Conservation (phyloP, 75 land plant species). For the Adiantum capillusveneris region DNA sequence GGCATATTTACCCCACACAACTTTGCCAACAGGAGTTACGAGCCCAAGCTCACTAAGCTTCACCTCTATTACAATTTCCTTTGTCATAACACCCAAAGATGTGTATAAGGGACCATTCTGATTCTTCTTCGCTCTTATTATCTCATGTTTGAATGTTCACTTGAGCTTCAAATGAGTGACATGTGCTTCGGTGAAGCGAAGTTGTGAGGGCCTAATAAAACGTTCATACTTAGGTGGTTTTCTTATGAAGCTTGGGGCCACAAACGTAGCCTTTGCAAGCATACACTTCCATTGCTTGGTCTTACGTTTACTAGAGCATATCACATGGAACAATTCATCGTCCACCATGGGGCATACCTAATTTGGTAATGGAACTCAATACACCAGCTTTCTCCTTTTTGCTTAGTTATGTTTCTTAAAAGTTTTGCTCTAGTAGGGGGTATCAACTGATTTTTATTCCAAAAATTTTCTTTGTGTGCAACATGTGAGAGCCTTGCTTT, state of each 20-base stretch:
- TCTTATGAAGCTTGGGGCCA: slow-evolving; percentile 92
- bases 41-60: too few species aligned
- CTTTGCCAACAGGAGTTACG: too few species aligned
- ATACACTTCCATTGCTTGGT: slow-evolving; percentile 98
- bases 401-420: too few species aligned
- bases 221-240: slow-evolving; percentile 98
- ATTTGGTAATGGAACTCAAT: too few species aligned
- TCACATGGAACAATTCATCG: slow-evolving; percentile 91
- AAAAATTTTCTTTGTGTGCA: too few species aligned
- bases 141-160: slow-evolving; percentile 94
- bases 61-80: slow-evolving; percentile 97
- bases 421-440: too few species aligned
- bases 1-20: too few species aligned
- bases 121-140: slow-evolving; percentile 96
- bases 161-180: slow-evolving; percentile 95
- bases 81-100: slow-evolving; percentile 93
- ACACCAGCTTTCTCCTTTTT: too few species aligned
- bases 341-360: slow-evolving; percentile 98
- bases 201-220: slow-evolving; percentile 84
- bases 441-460: too few species aligned
- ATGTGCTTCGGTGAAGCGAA: slow-evolving; percentile 95
- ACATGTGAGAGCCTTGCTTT: too few species aligned
- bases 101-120: slow-evolving; percentile 98
- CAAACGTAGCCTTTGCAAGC: slow-evolving; percentile 96
- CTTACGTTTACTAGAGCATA: slow-evolving; percentile 86